These are phyloP conservation scores for Clarireedia monteithiana DNA, from an alignment of 2,329 filamentous ascomycete species.

Conservation along the genomic window DNA sequence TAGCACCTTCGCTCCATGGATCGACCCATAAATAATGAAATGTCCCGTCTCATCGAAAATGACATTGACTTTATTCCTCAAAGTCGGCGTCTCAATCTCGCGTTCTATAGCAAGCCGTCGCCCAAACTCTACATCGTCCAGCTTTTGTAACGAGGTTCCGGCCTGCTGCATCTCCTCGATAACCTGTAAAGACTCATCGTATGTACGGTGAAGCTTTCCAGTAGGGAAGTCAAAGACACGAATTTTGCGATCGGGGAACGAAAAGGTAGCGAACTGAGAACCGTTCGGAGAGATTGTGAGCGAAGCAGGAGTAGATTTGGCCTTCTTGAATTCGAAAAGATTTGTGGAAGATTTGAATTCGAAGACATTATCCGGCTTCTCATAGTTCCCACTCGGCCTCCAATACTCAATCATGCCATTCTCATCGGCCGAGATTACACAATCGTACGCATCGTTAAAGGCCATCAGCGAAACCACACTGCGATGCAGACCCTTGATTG, in stretches of 20 bases:
- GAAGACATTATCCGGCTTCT: slow-evolving; percentile 89
- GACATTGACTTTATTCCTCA: slow-evolving; percentile 70
- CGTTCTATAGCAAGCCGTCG: slow-evolving; percentile 78
- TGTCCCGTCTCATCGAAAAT: slow-evolving; percentile 94
- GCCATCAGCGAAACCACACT: slow-evolving; percentile 75
- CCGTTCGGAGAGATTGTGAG: slow-evolving; percentile 82
- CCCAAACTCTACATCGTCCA: slow-evolving; percentile 90
- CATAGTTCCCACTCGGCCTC: slow-evolving; percentile 71
- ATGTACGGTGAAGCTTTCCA: slow-evolving; percentile 82
- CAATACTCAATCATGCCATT: slow-evolving; percentile 96
- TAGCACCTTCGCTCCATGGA: slow-evolving; percentile 87
- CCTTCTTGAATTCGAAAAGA: slow-evolving; percentile 94
- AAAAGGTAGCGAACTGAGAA: slow-evolving; percentile 79
- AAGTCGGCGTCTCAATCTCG: slow-evolving; percentile 65
- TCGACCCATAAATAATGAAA: slow-evolving; percentile 89
- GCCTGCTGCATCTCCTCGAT: slow-evolving; percentile 93
- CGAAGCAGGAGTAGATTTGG: slow-evolving; percentile 75
- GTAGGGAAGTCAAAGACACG: slow-evolving; percentile 88
- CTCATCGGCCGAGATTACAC: slow-evolving; percentile 83
- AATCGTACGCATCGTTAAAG: slow-evolving; percentile 84
- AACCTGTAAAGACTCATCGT: slow-evolving; percentile 87
- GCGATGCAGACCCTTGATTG: slow-evolving; percentile 70
- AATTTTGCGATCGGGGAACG: slow-evolving; percentile 87
- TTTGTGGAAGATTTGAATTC: slow-evolving; percentile 89
- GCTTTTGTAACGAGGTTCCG: slow-evolving; percentile 70